Percentiles rank a stretch among this genome's conserved stretches.
These are phyloP conservation scores for Neonectria neomacrospora DNA, from an alignment of 2,329 filamentous ascomycete species.

Conservation along the genomic window DNA sequence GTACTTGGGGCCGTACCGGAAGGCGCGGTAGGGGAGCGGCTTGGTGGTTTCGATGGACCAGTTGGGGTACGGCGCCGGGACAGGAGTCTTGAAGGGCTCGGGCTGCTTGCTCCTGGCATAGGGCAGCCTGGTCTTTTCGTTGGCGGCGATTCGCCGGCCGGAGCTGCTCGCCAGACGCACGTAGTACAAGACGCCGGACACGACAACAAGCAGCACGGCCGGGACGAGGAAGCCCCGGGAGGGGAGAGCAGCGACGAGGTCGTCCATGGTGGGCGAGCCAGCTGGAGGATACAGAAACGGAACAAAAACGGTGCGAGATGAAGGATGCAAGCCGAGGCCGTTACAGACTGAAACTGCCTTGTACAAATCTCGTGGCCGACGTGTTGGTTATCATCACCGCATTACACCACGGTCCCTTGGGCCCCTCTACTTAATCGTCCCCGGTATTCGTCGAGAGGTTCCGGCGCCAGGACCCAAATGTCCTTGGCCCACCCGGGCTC, in stretches of 20 bases:
- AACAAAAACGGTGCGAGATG: neutral
- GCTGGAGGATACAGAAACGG: neutral
- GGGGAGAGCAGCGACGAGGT: conserved; percentile 1
- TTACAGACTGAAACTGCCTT: neutral
- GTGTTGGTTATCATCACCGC: neutral
- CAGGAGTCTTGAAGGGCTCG: conserved; percentile 65
- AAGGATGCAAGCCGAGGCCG: neutral
- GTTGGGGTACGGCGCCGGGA: conserved; percentile 69
- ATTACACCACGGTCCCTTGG: neutral
- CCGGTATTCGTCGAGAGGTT: neutral
- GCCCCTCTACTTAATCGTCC: neutral
- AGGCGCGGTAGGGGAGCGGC: conserved; percentile 81
- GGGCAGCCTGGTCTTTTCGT: conserved; percentile 15
- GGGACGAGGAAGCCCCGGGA: conserved; percentile 14
- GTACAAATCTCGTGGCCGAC: conserved; percentile 1
- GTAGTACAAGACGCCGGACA: conserved; percentile 17
- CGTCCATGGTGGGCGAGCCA: conserved; percentile 10
- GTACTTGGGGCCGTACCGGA: conserved; percentile 81
- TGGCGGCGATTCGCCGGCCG: neutral
- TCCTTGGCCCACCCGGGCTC: neutral
- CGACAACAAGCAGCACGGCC: conserved; percentile 16
- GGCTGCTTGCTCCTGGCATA: conserved; percentile 24
- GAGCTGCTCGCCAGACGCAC: conserved; percentile 5
- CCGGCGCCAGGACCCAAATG: neutral
- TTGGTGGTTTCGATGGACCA: conserved; percentile 77